Base-by-base conservation (phyloP, 371 early-diverging fungal genomes). In the Mucor saturninus region DNA sequence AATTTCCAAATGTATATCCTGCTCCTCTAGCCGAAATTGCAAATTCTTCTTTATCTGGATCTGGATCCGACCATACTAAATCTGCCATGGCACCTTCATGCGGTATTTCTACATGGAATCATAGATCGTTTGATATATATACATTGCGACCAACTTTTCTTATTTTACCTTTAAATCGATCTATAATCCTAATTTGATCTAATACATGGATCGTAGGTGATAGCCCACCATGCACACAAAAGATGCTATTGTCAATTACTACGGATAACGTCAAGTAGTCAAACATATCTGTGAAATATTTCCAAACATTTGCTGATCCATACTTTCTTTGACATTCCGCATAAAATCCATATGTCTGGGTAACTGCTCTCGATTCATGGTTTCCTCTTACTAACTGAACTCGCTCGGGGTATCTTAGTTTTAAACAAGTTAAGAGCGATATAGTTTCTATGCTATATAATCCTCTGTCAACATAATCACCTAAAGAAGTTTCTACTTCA, bases 11-110 rank as follows among this genome's bases (percentile, higher is more conserved):
- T 4, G 92, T 89, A 77, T 96, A 97, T 2, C 98, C 97, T 14
- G 97, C 95, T 13, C 99, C 97, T 76, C 94, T 86, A 46, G 95
- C 92, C 2, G 93, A 93, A 11, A 94, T 85, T n/a, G 89, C 81
- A 76, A 94, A 96, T 39, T 92, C 93, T 45, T 86, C 84, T 61
- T 89, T 85, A 68, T 90, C 93, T 14, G 86, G 84, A 67, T 89
- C 88, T 5, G 99, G 99, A 83, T 99, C 99, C 11, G 95, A 95
- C 99, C 99, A 99, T n/a, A 98, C 93, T 15, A 99, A 76, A 76
- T 99, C 99, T 32, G 97, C 96, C 93, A 99, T 98, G 4, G 94
- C 90, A n/a, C 99, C 99, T 75, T 96, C 95, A 72, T 97, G 96
- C 4, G 99, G 98, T 40, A 98, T 92, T 75, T 99, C 98, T 88